Evolutionary conservation across 495 filamentous ascomycete genomes (phyloP).

Genomic region (Xylaria telfairii): DNA sequence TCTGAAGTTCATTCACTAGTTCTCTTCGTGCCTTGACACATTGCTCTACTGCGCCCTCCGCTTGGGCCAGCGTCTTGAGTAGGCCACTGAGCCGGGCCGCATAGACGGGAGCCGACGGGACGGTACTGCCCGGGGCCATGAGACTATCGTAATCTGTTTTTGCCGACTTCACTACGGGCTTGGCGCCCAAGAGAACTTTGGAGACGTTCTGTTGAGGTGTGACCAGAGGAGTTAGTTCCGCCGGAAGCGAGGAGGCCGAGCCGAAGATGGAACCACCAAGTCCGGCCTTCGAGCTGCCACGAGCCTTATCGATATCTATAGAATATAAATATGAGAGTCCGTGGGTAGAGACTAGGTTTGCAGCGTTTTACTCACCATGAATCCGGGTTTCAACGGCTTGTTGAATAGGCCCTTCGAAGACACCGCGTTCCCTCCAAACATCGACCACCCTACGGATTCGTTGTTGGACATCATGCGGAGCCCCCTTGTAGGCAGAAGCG

Average conservation of each 20-base stretch:
- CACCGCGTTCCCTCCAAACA: constrained; percentile 84
- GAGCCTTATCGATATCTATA: constrained; percentile 79
- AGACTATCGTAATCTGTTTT: constrained; percentile 83
- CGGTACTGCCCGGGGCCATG: constrained; percentile 66
- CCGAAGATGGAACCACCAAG: constrained; percentile 76
- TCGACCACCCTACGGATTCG: constrained; percentile 90
- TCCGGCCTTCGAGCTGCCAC: constrained; percentile 65
- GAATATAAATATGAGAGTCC: constrained; percentile 9
- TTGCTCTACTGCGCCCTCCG: constrained; percentile 89
- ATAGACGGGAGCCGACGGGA: constrained; percentile 83
- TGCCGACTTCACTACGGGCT: constrained; percentile 67
- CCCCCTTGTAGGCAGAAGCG: constrained; percentile 82
- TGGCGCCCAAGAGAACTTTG: constrained; percentile 69
- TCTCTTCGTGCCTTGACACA: constrained; percentile 84
- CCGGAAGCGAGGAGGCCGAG: constrained; percentile 64
- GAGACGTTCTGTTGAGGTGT: constrained; percentile 73
- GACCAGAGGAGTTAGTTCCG: constrained; percentile 77
- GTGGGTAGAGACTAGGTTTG: neutral
- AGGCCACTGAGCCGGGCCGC: constrained; percentile 88
- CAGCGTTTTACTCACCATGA: constrained; percentile 62
- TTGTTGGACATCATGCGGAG: constrained; percentile 79
- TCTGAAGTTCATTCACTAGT: constrained; percentile 81
- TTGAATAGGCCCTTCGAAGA: constrained; percentile 84
- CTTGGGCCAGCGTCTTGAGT: constrained; percentile 84
- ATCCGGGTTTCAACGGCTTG: constrained; percentile 78